Evolutionary conservation across 768 basidiomycete species (phyloP), one percentile per base, ranked within the genome.

Genomic region (Tylopilus felleus): DNA sequence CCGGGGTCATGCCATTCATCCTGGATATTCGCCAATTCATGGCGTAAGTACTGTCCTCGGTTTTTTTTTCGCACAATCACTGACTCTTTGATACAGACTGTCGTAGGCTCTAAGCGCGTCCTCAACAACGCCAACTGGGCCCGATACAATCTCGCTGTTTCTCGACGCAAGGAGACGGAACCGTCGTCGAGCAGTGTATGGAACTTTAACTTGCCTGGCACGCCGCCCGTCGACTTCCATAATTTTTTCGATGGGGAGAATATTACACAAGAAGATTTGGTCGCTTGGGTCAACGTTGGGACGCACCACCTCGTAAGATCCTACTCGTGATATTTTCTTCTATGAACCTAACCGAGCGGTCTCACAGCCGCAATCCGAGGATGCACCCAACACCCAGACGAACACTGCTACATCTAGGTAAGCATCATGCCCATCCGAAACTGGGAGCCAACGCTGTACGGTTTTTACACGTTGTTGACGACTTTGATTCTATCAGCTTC

Each of bases 111-210:
- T 31, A 85, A 84, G 67, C 76, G 83, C 2, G 71, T 83, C 8
- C 66, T 79, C 45, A 77, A 83, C 31, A 86, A 85, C 49, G 82
- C 79, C 4, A 82, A 86, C 60, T 87, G 84, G 80, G 84, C 84
- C 3, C 77, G 81, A 31, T 81, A 85, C 63, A 81, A 82, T 62
- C 67, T 85, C 5, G 81, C 81, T 1, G 77, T 85, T 13, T 79
- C 82, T 17, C 70, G 66, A 49, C 74, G 79, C 33, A 84, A 87
- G 65, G 85, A 86, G 19, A 77, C 76, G 1, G 85, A 87, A 66
- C 83, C 80, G 3, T 70, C 73, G 1, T 80, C 79, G 14, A 82
- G 79, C 53, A 74, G 73, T 39, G 77, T 78, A 69, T 87, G 84
- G 83, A 86, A 85, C 65, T 71, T 81, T 51, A 78, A 87, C 62